Conservation (phyloP, 345 rosid genomes). For the Rhodomyrtus tomentosa region DNA sequence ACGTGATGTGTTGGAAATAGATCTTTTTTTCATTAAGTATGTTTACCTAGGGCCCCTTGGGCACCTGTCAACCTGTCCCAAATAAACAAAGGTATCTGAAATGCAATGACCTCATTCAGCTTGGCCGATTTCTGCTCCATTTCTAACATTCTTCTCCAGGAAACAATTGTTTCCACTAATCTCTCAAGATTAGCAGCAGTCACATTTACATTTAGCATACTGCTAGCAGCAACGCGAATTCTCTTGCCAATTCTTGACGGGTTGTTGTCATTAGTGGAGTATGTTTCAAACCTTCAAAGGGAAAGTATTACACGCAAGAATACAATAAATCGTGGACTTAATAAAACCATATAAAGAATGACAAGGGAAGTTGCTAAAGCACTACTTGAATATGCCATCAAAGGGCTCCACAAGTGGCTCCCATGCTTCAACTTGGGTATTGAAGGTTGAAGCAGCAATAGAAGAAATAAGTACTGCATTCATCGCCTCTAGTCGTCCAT, state of each 20-base stretch:
- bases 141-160: constrained; percentile 89
- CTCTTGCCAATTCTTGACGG: constrained; percentile 67
- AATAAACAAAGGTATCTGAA: background rate
- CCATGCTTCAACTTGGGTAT: constrained; percentile 93
- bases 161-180: constrained; percentile 56
- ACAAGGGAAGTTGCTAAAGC: background rate
- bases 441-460: constrained; percentile 90
- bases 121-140: constrained; percentile 77
- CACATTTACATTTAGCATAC: constrained; percentile 69
- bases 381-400: constrained; percentile 98
- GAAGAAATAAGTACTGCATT: constrained; percentile 88
- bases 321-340: background rate
- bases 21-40: background rate
- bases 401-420: constrained; percentile 98
- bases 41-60: background rate
- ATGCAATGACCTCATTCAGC: constrained; percentile 47
- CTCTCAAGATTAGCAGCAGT: constrained; percentile 86
- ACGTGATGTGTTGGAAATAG: background rate
- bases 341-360: background rate
- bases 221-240: constrained; percentile 75
- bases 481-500: constrained; percentile 90
- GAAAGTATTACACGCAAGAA: background rate
- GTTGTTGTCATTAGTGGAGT: constrained; percentile 46
- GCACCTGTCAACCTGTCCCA: background rate
- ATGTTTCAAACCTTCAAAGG: constrained; percentile 78